Base-by-base conservation (phyloP, 1,284 basidiomycete species). In the Takashimella tepidaria region DNA sequence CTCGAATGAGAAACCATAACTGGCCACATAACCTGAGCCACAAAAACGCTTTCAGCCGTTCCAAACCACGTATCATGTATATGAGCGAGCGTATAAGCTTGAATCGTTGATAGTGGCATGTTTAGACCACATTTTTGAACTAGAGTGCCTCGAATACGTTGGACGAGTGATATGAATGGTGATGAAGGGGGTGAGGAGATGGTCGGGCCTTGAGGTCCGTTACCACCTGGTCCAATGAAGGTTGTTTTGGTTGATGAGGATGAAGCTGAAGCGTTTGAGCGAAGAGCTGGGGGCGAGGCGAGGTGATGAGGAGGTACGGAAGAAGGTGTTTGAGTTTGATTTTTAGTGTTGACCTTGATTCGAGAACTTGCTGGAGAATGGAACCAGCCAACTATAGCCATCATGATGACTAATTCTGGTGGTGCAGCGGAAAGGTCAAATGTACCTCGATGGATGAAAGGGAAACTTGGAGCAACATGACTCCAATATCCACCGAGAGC, bases 21-120 rank as follows among this genome's bases (percentile, higher is more conserved):
- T 1, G 70, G 64, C 70, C 70, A 72, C 65, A 67, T 66, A 46
- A 66, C 68, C 51, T 72, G 70, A 20, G 70, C 69, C 22, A 66
- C 58, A 41, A 72, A 70, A 50, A 63, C 58, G 31, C 54, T 64
- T 50, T 70, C 69, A 0, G 59, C 49, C 21, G 62, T 61, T 11
- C 61, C 60, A 49, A 66, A 65, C 68, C 69, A 72, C 23, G 64
- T 65, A 57, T 72, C 70, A 54, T 69, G 58, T 10, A 70, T 58
- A 50, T 72, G 70, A 44, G 67, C 69, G 3, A 72, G 58, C 4
- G 59, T 59, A 53, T 61, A 72, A 1, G 69, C 53, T 51, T 72
- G 70, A 22, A 70, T 53, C 2, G 63, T 67, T 12, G 69, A 49
- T 2, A 69, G 56, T 12, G 68, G 59, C 61, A 70, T 67, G 21